A percentile compares a stretch with the other conserved stretches of the same genome.
Evolutionary conservation across 495 filamentous ascomycete genomes (phyloP).

Genomic region (Echria macrotheca): DNA sequence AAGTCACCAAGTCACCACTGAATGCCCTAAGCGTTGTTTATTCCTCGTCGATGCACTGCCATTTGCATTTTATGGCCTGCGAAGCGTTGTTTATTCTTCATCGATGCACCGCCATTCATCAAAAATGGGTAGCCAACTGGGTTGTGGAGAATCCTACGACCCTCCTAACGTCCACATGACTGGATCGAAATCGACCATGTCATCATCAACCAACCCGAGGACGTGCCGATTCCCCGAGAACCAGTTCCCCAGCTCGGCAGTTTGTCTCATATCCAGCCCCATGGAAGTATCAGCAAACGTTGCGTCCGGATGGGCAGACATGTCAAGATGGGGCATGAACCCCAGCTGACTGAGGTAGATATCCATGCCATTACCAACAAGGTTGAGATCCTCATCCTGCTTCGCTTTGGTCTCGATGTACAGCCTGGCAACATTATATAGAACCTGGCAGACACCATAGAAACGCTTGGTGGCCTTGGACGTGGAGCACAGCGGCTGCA

Average conservation of each 20-base stretch:
- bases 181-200: slow-evolving; percentile 45
- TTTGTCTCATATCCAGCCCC: slow-evolving; percentile 26
- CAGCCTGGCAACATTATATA: slow-evolving; percentile 55
- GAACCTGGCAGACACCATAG: slow-evolving; percentile 54
- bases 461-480: slow-evolving; percentile 56
- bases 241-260: slow-evolving; percentile 57
- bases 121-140: no score
- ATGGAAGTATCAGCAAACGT: slow-evolving; percentile 4
- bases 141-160: no score
- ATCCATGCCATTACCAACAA: slow-evolving; percentile 57
- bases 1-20: slow-evolving; percentile 11
- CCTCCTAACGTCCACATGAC: slow-evolving; percentile 26
- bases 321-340: slow-evolving; percentile 43
- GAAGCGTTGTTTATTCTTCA: no score
- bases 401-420: slow-evolving; percentile 57
- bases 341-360: slow-evolving; percentile 59
- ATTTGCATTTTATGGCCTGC: no score
- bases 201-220: slow-evolving; percentile 58
- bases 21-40: not conserved
- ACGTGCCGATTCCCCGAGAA: slow-evolving; percentile 63
- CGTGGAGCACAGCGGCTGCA: slow-evolving; percentile 44
- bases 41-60: no score
- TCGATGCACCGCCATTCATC: no score
- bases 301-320: not conserved
- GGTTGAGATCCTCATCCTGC: slow-evolving; percentile 39